Percentiles rank a stretch among this genome's conserved stretches.
phyloP scores from a whole-genome alignment of 2,329 filamentous ascomycete genomes.

The Macrophomina phaseolina region DNA sequence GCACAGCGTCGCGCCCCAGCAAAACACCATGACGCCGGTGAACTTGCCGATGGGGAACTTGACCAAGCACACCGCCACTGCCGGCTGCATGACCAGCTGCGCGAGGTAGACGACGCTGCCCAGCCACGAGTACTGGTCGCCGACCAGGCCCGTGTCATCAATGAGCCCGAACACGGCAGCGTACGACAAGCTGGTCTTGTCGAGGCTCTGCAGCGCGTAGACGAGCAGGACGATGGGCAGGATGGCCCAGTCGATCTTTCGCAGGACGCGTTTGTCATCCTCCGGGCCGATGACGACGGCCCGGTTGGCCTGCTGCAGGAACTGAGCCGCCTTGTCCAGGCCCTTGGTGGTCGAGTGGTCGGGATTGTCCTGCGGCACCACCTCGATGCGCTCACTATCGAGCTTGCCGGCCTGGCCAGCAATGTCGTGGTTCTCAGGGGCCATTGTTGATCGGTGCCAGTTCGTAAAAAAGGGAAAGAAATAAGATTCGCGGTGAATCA shows the following conservation, averaged over 20 bases:
- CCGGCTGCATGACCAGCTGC: slow-evolving; percentile 60
- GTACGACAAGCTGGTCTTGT: slow-evolving; percentile 67
- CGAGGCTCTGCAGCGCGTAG: slow-evolving; percentile 67
- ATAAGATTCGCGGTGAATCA: not conserved
- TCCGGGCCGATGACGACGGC: slow-evolving; percentile 49
- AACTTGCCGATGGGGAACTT: slow-evolving; percentile 67
- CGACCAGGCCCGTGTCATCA: slow-evolving; percentile 59
- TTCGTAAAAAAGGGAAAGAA: not conserved
- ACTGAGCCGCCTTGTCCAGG: slow-evolving; percentile 56
- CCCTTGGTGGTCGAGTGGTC: slow-evolving; percentile 24
- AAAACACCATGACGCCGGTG: slow-evolving; percentile 57
- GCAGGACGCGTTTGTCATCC: slow-evolving; percentile 44
- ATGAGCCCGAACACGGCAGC: slow-evolving; percentile 69
- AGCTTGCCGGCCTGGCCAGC: slow-evolving; percentile 1
- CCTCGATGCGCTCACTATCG: slow-evolving; percentile 13
- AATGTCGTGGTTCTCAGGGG: not conserved
- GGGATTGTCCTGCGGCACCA: not conserved
- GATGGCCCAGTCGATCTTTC: slow-evolving; percentile 58
- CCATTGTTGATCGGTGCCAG: not conserved
- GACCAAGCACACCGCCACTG: slow-evolving; percentile 61
- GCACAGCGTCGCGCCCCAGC: slow-evolving; percentile 49
- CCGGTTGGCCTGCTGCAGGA: slow-evolving; percentile 53
- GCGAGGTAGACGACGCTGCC: slow-evolving; percentile 60
- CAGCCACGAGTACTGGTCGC: slow-evolving; percentile 58
- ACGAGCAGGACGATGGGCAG: slow-evolving; percentile 63